Base-by-base conservation (phyloP, 768 basidiomycete genomes). In the Pholiota molesta region DNA sequence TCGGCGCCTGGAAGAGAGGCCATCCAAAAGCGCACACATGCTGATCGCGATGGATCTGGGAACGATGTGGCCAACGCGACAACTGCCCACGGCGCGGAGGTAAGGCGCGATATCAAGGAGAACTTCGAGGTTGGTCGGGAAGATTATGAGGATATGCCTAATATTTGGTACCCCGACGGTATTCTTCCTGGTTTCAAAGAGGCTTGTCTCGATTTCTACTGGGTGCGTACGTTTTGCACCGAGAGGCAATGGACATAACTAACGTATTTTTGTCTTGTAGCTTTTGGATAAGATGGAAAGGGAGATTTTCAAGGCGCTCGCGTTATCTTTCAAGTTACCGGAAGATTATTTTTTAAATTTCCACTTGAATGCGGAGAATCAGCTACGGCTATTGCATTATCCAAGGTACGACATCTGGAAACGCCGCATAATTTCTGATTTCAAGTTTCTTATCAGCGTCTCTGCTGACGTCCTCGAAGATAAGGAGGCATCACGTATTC, bases 341-440 rank as follows among this genome's bases (percentile, higher is more conserved):
- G 75, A 80, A 17, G 79, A 80, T 17, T 83, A 81, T 61, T 81
- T 88, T 60, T 59, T 74, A 1, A 33, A 70, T 21, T 76, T 71
- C 47, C 85, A 86, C 62, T 72, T 74, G 2, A 72, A 65, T 0
- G 74, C 76, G 5, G 81, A 84, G 61, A 85, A 86, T 66, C 84
- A 86, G 55, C 74, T 87, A 14, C 78, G 86, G 5, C 69, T 88
- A n/a, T 72, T 85, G 26, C 85, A 84, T 62, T 87, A 88, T 69
- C 86, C 85, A 17, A 74, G 74, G 71, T 77, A 31, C 33, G 52
- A 53, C 26, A 26, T 26, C 26, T 26, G 26, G 26, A 26, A 26
- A 26, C 26, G 26, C 26, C 26, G 26, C 26, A 4, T 26, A 2
- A 26, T 26, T 23, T 11, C 28, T 52, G 5, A 23, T 13, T 26